Evolutionary conservation across 495 filamentous ascomycete genomes (phyloP).

Genomic region (Lepraria neglecta): DNA sequence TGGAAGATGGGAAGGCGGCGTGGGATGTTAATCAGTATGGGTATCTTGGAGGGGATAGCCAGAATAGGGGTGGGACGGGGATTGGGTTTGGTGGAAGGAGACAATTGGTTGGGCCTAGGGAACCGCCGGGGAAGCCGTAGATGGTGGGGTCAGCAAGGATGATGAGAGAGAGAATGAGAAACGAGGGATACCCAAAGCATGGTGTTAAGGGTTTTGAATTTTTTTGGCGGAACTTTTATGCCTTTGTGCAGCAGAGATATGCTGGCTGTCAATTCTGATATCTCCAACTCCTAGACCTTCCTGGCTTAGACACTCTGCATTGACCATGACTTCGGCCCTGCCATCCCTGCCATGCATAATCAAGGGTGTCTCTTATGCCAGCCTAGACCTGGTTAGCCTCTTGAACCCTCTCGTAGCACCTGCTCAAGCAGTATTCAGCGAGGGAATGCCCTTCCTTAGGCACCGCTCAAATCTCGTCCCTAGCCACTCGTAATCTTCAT

Average conservation of each 20-base stretch:
- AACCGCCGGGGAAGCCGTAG: conserved; percentile 41
- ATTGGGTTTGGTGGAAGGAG: conserved; percentile 66
- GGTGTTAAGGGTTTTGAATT: not conserved
- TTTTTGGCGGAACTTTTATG: not conserved
- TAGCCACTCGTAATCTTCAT: not conserved
- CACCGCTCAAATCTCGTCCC: not conserved
- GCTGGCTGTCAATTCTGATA: not conserved
- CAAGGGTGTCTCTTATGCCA: too few species aligned
- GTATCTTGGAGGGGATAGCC: conserved; percentile 74
- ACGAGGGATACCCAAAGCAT: not conserved
- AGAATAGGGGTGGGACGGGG: conserved; percentile 65
- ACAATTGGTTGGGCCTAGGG: conserved; percentile 76
- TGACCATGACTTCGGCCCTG: too few species aligned
- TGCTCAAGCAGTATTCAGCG: too few species aligned
- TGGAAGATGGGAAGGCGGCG: conserved; percentile 49
- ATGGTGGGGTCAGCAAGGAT: not conserved
- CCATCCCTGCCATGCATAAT: too few species aligned
- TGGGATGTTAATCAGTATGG: conserved; percentile 92
- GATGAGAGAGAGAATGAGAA: not conserved
- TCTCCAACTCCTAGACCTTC: not conserved
- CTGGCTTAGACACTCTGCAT: not conserved
- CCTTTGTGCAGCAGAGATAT: not conserved
- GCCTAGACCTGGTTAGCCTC: not conserved
- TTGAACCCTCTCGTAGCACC: too few species aligned
- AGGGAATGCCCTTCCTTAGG: not conserved